Base-by-base conservation (phyloP, 176 grass and related monocot genomes). In the Neostapfia colusana region DNA sequence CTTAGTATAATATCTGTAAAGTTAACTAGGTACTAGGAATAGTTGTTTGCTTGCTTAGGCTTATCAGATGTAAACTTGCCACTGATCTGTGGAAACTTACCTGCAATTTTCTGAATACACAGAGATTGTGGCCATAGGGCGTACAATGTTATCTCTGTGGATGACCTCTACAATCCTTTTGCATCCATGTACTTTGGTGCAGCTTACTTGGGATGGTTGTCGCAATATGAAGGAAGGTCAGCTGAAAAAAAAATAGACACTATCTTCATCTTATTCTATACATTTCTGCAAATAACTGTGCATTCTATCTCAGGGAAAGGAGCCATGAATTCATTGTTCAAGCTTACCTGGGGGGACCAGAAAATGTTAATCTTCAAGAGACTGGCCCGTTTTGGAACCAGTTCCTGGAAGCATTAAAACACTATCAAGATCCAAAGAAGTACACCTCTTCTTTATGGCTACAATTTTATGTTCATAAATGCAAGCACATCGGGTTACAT, bases 161-260 rank as follows among this genome's bases (percentile, higher is more conserved):
- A 98, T 65, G 89, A 98, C 74, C 72, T 98, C 21, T 98, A 94
- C 85, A 98, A 94, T 87, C 95, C 95, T 79, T 94, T 98, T 84
- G 89, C 88, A 74, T 98, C 95, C 28, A 98, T 98, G 91, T 98
- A 98, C 73, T 98, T 92, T 20, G 95, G 95, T 34, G 87, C 87
- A 38, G 85, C 91, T 49, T 98, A 98, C 65, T 82, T 91, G 79
- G 79, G 69, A 60, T 98, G 89, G 91, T 56, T 98, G 39, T 92
- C 95, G 6, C 80, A 84, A 55, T 98, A 94, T 17, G 91, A 94
- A 77, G 91, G 89, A 73, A 98, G 91, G 95, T 97, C 21, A 54
- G 82, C 77, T 23, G 67, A 61, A 68, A 60, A 51, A 54, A 36
- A n/a, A 70, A 35, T 41, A 16, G 70, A 45, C 42, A 26, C 31